These are phyloP conservation scores for Oryza brachyantha DNA, from an alignment of 176 grass and related monocot species.

Conservation along the genomic window DNA sequence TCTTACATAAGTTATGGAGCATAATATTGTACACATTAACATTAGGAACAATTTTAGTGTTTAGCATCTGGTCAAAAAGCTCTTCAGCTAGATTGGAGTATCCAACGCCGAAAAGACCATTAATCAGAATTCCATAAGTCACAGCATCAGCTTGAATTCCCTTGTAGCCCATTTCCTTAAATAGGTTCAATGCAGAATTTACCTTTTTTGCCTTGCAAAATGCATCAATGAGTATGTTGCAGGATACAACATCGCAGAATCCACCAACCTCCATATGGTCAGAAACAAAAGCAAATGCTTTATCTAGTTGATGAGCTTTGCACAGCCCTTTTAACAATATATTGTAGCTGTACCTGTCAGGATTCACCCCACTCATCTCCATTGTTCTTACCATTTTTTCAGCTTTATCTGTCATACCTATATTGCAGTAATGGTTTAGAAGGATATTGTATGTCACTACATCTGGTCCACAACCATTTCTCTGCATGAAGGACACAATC, in stretches of 20 bases:
- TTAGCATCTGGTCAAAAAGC: constrained; percentile 65
- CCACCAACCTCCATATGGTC: constrained; percentile 67
- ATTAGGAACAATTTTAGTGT: constrained; percentile 46
- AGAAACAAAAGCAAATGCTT: constrained; percentile 61
- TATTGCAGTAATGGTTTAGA: constrained; percentile 42
- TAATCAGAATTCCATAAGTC: constrained; percentile 70
- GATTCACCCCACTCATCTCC: constrained; percentile 60
- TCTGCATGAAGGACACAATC: constrained; percentile 54
- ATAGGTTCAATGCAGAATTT: constrained; percentile 53
- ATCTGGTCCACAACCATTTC: constrained; percentile 50
- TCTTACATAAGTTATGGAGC: constrained; percentile 63
- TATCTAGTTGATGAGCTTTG: constrained; percentile 59
- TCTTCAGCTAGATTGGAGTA: constrained; percentile 56
- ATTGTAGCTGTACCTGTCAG: constrained; percentile 67
- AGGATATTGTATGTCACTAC: constrained; percentile 54
- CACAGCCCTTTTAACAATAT: constrained; percentile 74
- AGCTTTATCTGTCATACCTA: constrained; percentile 48
- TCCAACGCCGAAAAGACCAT: constrained; percentile 58
- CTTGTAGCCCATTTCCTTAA: constrained; percentile 69
- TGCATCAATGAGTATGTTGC: constrained; percentile 76
- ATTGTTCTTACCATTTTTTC: constrained; percentile 45
- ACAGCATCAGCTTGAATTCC: constrained; percentile 66
- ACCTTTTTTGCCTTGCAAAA: constrained; percentile 64
- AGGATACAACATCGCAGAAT: constrained; percentile 68
- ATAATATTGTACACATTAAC: constrained; percentile 69